These are phyloP conservation scores for Berberis vulgaris DNA, from an alignment of 164 flowering plant genomes.

Conservation along the genomic window DNA sequence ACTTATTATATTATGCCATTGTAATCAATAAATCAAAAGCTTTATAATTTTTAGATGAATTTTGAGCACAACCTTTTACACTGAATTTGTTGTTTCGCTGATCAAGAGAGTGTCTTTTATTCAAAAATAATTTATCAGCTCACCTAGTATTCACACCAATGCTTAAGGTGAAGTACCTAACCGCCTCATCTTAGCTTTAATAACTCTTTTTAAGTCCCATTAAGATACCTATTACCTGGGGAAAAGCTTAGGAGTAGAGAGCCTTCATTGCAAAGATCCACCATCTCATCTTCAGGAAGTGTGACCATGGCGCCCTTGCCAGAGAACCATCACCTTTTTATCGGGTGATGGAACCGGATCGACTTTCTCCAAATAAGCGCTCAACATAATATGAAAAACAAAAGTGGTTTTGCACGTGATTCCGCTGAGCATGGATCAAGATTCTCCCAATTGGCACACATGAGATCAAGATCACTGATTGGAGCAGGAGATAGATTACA, in stretches of 20 bases:
- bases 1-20: too few relatives aligned
- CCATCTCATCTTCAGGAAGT: constrained; percentile 31
- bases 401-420: constrained; percentile 20
- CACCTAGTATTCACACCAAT: constrained; percentile 3
- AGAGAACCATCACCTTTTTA: constrained; percentile 24
- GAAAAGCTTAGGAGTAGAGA: constrained; percentile 20
- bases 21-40: too few relatives aligned
- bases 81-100: too few relatives aligned
- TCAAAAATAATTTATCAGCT: background rate
- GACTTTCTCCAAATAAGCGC: constrained; percentile 38
- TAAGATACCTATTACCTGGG: constrained; percentile 34
- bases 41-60: too few relatives aligned
- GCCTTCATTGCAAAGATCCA: constrained; percentile 35
- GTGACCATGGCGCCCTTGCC: constrained; percentile 55
- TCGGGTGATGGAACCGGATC: constrained; percentile 33
- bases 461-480: constrained; percentile 29
- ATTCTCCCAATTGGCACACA: constrained; percentile 38
- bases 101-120: too few relatives aligned
- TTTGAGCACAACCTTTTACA: too few relatives aligned
- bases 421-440: constrained; percentile 23
- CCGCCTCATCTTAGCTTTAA: background rate
- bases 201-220: constrained; percentile 23
- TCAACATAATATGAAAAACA: constrained; percentile 39
- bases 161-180: background rate
- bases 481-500: background rate